Evolutionary conservation across 768 basidiomycete genomes (phyloP).

Genomic region (Harrya chromipes): DNA sequence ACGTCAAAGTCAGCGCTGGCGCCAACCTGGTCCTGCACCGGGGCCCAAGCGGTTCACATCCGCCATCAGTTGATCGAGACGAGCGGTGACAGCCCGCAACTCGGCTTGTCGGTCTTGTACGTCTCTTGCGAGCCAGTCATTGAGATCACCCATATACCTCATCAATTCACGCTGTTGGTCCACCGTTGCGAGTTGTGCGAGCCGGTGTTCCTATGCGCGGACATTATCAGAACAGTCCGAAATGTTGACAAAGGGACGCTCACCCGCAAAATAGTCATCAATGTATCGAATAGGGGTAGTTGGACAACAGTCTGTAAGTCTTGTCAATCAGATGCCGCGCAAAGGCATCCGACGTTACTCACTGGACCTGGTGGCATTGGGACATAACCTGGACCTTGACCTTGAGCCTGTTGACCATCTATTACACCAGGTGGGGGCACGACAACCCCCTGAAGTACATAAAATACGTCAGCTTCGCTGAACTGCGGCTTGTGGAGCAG

Average conservation of each 20-base stretch:
- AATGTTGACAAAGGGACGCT: conserved; percentile 16
- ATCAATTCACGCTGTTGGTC: conserved; percentile 79
- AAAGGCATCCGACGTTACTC: conserved; percentile 23
- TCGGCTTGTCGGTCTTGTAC: conserved; percentile 77
- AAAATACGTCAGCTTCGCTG: neutral
- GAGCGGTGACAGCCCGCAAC: conserved; percentile 59
- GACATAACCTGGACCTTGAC: conserved; percentile 33
- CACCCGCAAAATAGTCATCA: conserved; percentile 68
- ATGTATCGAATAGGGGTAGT: conserved; percentile 63
- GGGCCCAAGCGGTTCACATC: conserved; percentile 45
- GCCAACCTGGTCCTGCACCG: conserved; percentile 40
- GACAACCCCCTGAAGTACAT: conserved; percentile 14
- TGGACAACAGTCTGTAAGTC: conserved; percentile 53
- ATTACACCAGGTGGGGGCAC: conserved; percentile 28
- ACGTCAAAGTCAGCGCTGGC: neutral
- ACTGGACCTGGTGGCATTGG: conserved; percentile 56
- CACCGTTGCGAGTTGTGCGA: conserved; percentile 69
- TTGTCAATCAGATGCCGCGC: conserved; percentile 1
- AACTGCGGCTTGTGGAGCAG: neutral
- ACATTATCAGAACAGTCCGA: conserved; percentile 7
- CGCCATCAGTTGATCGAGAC: conserved; percentile 49
- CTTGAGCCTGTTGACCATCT: conserved; percentile 16
- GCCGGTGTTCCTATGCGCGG: conserved; percentile 61
- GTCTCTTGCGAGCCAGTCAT: conserved; percentile 77
- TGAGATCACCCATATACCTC: conserved; percentile 73